These are phyloP conservation scores for Potentilla sterilis DNA, from an alignment of 306 rosid species.

Conservation along the genomic window DNA sequence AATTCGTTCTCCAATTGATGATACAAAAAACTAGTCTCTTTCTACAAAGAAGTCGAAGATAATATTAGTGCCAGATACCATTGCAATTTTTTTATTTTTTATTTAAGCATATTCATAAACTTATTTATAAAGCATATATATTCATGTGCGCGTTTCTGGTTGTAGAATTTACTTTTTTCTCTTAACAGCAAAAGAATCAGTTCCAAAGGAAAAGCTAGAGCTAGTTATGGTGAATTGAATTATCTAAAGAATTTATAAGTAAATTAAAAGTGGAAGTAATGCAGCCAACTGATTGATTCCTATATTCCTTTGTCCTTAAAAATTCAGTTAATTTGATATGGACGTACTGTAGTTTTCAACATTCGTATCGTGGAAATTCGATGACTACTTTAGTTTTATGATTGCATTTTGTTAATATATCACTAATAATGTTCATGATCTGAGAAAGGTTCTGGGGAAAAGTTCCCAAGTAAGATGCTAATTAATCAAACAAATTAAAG, in stretches of 20 bases:
- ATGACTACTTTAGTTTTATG: constrained; percentile 39
- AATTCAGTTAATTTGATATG: constrained; percentile 33
- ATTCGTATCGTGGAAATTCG: constrained; percentile 61
- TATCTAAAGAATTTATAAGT: constrained; percentile 28
- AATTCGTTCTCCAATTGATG: background rate
- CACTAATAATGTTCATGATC: constrained; percentile 26
- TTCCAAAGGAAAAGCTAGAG: constrained; percentile 44
- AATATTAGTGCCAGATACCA: background rate
- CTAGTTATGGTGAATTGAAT: constrained; percentile 24
- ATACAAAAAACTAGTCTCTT: background rate
- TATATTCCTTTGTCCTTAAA: constrained; percentile 40
- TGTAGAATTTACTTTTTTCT: constrained; percentile 26
- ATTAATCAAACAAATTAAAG: background rate
- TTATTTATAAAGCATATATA: constrained; percentile 25
- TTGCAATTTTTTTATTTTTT: too few species aligned
- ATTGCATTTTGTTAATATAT: background rate
- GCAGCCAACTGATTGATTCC: constrained; percentile 50
- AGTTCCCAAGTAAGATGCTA: constrained; percentile 24
- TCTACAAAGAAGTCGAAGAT: background rate
- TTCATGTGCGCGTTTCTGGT: constrained; percentile 18
- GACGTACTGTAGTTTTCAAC: constrained; percentile 60
- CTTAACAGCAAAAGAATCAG: constrained; percentile 39
- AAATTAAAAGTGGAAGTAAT: constrained; percentile 36
- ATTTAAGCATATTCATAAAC: background rate
- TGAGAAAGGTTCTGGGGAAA: constrained; percentile 22